These are phyloP conservation scores for Calonectria hongkongensis DNA, from an alignment of 2,329 filamentous ascomycete species.

Conservation along the genomic window DNA sequence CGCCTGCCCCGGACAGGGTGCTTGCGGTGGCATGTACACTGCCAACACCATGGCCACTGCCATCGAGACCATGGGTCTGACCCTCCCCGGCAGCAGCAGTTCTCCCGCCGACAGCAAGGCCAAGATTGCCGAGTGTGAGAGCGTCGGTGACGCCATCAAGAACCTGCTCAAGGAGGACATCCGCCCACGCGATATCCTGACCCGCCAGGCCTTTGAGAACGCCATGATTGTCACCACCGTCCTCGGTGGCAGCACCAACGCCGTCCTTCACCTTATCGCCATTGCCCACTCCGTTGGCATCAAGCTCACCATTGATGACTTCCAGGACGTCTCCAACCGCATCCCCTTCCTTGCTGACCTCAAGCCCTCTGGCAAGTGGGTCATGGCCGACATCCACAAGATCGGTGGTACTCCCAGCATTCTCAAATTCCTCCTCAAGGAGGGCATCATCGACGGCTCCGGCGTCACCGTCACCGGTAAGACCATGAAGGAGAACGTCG, in stretches of 20 bases:
- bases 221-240: conserved; percentile 90
- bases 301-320: conserved; percentile 89
- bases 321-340: conserved; percentile 87
- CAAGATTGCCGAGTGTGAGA: conserved; percentile 84
- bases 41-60: conserved; percentile 95
- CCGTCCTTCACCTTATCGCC: conserved; percentile 88
- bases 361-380: conserved; percentile 90
- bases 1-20: conserved; percentile 81
- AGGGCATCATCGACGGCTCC: conserved; percentile 86
- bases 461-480: conserved; percentile 92
- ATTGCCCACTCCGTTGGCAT: conserved; percentile 88
- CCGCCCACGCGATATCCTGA: conserved; percentile 85
- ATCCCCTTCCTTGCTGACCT: conserved; percentile 88
- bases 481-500: conserved; percentile 90
- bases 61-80: conserved; percentile 93
- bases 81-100: conserved; percentile 87
- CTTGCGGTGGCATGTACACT: conserved; percentile 92
- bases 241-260: conserved; percentile 89
- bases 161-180: conserved; percentile 86
- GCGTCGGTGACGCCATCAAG: conserved; percentile 83
- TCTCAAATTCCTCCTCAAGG: conserved; percentile 90
- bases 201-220: conserved; percentile 87
- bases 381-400: conserved; percentile 89
- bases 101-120: conserved; percentile 83
- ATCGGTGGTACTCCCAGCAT: conserved; percentile 91